Percentiles rank a stretch among this genome's conserved stretches.
Conservation (phyloP, 1,284 basidiomycete genomes). For the Trichosporon sp. region DNA sequence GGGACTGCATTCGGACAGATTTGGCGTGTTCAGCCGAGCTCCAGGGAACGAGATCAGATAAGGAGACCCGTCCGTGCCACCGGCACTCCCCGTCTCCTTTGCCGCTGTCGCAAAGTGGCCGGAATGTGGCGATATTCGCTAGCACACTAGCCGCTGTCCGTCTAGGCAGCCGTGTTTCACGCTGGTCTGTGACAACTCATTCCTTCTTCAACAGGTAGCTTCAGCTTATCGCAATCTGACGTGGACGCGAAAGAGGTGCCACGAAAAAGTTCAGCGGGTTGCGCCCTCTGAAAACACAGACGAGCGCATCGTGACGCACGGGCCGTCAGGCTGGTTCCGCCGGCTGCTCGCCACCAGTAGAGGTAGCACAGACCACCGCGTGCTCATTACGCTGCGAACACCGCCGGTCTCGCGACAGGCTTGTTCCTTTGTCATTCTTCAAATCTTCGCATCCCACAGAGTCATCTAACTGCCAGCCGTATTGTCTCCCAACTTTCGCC, state of each 20-base stretch:
- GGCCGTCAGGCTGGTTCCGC: constrained; percentile 6
- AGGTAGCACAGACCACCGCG: neutral
- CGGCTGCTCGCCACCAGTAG: neutral
- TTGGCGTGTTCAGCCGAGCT: neutral
- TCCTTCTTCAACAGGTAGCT: neutral
- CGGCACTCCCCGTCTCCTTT: neutral
- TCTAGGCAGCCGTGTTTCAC: no score
- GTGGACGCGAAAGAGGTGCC: neutral
- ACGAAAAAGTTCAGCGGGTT: neutral
- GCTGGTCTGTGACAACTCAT: neutral
- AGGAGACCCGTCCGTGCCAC: neutral
- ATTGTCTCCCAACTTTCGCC: neutral
- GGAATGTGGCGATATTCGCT: constrained; percentile 8
- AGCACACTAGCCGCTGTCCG: neutral
- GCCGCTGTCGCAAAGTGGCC: neutral
- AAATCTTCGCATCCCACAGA: neutral
- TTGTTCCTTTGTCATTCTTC: neutral
- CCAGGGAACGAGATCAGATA: neutral
- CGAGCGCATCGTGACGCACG: constrained; percentile 4
- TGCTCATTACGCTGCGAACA: constrained; percentile 11
- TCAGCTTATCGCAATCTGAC: neutral
- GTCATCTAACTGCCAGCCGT: neutral
- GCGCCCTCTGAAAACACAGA: neutral
- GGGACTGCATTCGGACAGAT: neutral
- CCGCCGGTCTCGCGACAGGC: neutral